These are phyloP conservation scores for Styphnolobium japonicum DNA, from an alignment of 306 rosid species.

Conservation along the genomic window DNA sequence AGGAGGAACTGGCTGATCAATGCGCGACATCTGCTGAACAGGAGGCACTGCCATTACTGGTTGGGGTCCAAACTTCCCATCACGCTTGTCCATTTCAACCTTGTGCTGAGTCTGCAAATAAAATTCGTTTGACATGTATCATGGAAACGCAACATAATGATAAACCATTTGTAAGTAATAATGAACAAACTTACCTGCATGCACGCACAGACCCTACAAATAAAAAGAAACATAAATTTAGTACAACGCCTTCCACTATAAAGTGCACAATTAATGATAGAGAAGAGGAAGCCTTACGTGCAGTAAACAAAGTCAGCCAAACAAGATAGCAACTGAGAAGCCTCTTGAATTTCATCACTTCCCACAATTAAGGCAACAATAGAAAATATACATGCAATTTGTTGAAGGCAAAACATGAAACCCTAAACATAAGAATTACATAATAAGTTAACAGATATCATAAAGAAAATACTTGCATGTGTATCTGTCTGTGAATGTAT, in stretches of 20 bases:
- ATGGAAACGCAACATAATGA: not conserved
- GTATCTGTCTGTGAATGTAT: not conserved
- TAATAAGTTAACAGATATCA: conserved; percentile 5
- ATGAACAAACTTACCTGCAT: conserved; percentile 68
- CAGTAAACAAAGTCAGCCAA: conserved; percentile 79
- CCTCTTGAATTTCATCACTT: conserved; percentile 71
- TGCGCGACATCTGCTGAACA: conserved; percentile 78
- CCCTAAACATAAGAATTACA: conserved; percentile 47
- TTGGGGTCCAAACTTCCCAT: conserved; percentile 70
- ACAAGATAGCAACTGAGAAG: conserved; percentile 70
- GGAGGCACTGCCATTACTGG: conserved; percentile 78
- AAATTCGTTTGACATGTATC: not conserved
- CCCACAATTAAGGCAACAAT: conserved; percentile 82
- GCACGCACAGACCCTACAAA: conserved; percentile 87
- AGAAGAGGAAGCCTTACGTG: conserved; percentile 56
- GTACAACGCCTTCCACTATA: not conserved
- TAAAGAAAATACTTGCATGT: not conserved
- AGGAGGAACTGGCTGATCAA: conserved; percentile 81
- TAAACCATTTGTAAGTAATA: not conserved
- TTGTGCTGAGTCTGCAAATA: conserved; percentile 87
- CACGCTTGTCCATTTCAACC: conserved; percentile 94
- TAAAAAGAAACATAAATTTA: conserved; percentile 12
- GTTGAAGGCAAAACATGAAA: conserved; percentile 83
- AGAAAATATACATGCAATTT: conserved; percentile 88
- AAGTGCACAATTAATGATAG: not conserved